A percentile compares a stretch with the other conserved stretches of the same genome.
Evolutionary conservation across 2,329 filamentous ascomycete species (phyloP).

Genomic region (Fusarium mangiferae): DNA sequence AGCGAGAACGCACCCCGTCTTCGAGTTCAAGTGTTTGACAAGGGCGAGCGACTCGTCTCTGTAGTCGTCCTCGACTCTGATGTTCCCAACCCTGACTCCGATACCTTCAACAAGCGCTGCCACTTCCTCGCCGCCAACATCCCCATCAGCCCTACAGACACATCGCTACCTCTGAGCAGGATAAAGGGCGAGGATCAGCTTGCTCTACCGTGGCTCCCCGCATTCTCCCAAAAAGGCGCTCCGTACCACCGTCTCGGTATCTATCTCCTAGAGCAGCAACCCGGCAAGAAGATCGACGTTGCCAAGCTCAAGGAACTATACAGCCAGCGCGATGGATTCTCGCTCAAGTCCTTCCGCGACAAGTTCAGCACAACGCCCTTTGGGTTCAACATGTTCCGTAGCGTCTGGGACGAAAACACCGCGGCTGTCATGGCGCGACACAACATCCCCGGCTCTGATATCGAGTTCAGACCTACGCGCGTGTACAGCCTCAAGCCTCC

Average conservation of each 20-base stretch:
- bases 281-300: conserved; percentile 67
- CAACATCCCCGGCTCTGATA: conserved; percentile 77
- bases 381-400: conserved; percentile 88
- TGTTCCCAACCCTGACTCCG: conserved; percentile 80
- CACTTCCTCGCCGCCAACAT: conserved; percentile 84
- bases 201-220: conserved; percentile 83
- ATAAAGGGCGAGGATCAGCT: conserved; percentile 72
- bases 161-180: conserved; percentile 72
- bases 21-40: conserved; percentile 85
- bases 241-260: conserved; percentile 91
- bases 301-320: conserved; percentile 65
- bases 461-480: conserved; percentile 86
- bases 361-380: conserved; percentile 77
- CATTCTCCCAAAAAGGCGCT: conserved; percentile 87
- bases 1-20: conserved; percentile 81
- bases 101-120: conserved; percentile 82
- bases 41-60: conserved; percentile 82
- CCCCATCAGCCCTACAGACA: conserved; percentile 62
- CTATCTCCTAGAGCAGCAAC: conserved; percentile 83
- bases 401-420: conserved; percentile 88
- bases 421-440: conserved; percentile 86
- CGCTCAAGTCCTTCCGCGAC: conserved; percentile 77
- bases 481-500: conserved; percentile 74
- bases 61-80: conserved; percentile 90
- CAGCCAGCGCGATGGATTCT: conserved; percentile 72